These are phyloP conservation scores for Kwoniella botswanensis DNA, from an alignment of 768 basidiomycete species.

Conservation along the genomic window DNA sequence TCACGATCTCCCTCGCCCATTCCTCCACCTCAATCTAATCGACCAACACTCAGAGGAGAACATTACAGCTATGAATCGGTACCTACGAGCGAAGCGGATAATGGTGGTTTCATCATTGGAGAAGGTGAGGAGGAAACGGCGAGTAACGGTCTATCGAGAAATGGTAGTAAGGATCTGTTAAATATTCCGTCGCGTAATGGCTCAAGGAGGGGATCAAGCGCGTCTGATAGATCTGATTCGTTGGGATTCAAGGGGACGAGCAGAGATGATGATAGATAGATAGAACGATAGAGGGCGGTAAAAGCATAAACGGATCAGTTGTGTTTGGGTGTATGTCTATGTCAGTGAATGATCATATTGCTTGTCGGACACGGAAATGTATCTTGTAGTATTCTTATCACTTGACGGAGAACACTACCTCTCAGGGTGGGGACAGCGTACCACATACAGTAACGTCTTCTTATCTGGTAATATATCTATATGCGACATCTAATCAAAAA, in stretches of 20 bases:
- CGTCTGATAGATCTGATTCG: not conserved
- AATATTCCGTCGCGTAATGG: not conserved
- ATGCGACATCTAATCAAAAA: no score
- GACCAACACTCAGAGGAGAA: constrained; percentile 23
- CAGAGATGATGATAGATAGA: not conserved
- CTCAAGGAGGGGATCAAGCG: not conserved
- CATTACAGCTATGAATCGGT: constrained; percentile 32
- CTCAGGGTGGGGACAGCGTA: no score
- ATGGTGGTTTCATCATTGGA: constrained; percentile 1
- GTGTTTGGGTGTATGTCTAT: no score
- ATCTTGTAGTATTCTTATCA: no score
- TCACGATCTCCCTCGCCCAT: constrained; percentile 39
- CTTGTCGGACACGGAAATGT: no score
- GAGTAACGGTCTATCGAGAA: not conserved
- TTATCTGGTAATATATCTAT: no score
- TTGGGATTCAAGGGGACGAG: not conserved
- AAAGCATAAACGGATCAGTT: no score
- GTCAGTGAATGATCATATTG: no score
- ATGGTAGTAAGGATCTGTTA: not conserved
- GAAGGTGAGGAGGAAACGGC: not conserved
- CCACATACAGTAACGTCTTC: no score
- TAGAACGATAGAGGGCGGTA: not conserved
- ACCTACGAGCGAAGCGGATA: constrained; percentile 1
- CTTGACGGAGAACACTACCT: no score
- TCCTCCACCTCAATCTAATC: constrained; percentile 23